Evolutionary conservation across 768 basidiomycete genomes (phyloP).

Genomic region (Melanogaster broomeanus): DNA sequence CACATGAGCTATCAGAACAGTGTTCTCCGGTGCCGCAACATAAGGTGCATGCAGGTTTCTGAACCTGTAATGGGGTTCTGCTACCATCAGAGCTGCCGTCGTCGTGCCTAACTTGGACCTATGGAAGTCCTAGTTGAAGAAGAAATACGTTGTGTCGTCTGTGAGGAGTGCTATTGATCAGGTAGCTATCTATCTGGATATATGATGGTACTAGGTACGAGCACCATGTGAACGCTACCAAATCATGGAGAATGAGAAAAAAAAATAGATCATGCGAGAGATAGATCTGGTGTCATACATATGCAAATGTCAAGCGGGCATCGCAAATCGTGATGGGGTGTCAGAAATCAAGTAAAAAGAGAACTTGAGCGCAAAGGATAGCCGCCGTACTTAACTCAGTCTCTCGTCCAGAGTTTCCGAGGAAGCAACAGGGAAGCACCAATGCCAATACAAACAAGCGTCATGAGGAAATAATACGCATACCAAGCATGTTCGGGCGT

Average conservation of each 20-base stretch:
- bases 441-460: conserved; percentile 16
- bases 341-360: neutral
- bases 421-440: conserved; percentile 26
- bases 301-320: no score
- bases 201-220: no score
- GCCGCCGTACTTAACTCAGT: neutral
- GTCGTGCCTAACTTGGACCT: neutral
- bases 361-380: neutral
- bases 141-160: no score
- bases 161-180: no score
- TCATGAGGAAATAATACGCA: conserved; percentile 26
- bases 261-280: neutral
- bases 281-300: no score
- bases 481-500: conserved; percentile 31
- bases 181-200: no score
- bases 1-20: neutral
- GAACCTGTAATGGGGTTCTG: conserved; percentile 6
- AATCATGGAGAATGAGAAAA: neutral
- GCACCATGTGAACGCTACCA: no score
- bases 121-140: no score
- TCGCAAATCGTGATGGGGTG: no score
- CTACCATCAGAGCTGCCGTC: neutral
- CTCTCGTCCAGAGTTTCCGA: conserved; percentile 23
- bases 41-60: no score
- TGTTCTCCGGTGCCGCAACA: neutral